phyloP scores from a whole-genome alignment of 1,284 basidiomycete species.

The Heterobasidion occidentale region DNA sequence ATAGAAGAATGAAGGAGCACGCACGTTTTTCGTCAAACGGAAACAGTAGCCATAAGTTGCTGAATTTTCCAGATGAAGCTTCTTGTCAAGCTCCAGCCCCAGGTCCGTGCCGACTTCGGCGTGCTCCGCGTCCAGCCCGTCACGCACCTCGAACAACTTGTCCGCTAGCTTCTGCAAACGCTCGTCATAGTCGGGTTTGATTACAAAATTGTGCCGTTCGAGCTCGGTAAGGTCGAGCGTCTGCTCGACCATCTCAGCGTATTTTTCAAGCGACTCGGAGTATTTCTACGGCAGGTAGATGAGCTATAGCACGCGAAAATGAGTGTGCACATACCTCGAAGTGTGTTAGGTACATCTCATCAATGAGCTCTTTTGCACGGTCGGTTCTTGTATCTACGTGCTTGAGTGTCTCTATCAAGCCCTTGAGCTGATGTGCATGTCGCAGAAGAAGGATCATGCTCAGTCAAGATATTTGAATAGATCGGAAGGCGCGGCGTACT shows the following conservation, averaged over 20 bases:
- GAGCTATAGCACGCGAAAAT: neutral
- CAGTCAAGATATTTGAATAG: neutral
- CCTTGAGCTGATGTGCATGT: conserved; percentile 51
- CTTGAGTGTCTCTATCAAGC: conserved; percentile 61
- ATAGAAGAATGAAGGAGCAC: conserved; percentile 19
- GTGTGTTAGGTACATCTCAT: conserved; percentile 57
- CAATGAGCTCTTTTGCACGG: conserved; percentile 47
- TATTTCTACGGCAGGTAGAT: conserved; percentile 40
- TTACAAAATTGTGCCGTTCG: conserved; percentile 80
- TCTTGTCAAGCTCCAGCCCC: conserved; percentile 88
- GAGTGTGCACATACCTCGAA: conserved; percentile 39
- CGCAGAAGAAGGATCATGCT: neutral
- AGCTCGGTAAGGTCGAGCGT: conserved; percentile 91
- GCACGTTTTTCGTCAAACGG: conserved; percentile 83
- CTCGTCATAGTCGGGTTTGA: conserved; percentile 88
- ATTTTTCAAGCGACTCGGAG: conserved; percentile 61
- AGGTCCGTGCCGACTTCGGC: conserved; percentile 66
- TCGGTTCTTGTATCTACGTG: conserved; percentile 40
- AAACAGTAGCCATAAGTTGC: conserved; percentile 91
- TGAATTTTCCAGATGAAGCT: conserved; percentile 93
- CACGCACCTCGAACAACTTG: conserved; percentile 58
- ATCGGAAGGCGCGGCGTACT: conserved; percentile 22
- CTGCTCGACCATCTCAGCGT: conserved; percentile 91
- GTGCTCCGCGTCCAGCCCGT: conserved; percentile 85
- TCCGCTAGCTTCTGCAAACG: conserved; percentile 65